A percentile compares a stretch with the other conserved stretches of the same genome.
These are phyloP conservation scores for Bombardia bombarda DNA, from an alignment of 495 filamentous ascomycete genomes.

Conservation along the genomic window DNA sequence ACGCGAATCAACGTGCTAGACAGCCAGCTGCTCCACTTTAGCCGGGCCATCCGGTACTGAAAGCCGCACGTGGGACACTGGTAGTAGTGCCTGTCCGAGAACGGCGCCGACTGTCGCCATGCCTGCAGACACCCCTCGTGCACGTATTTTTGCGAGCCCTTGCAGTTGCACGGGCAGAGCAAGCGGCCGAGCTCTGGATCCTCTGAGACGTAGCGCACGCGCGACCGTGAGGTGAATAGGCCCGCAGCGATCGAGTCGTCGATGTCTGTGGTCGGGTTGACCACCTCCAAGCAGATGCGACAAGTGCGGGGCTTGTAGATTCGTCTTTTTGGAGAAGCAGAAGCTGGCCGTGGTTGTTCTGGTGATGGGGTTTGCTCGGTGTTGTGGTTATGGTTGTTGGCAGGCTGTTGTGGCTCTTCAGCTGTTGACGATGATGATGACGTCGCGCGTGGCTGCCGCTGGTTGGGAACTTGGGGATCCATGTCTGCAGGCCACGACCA, in stretches of 20 bases:
- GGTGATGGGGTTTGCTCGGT: constrained; percentile 12
- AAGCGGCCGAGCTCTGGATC: constrained; percentile 71
- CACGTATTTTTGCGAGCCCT: constrained; percentile 85
- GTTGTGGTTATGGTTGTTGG: background rate
- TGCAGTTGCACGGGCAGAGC: constrained; percentile 89
- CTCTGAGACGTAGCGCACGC: constrained; percentile 66
- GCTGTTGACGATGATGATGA: background rate
- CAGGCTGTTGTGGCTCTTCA: background rate
- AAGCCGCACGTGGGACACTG: constrained; percentile 86
- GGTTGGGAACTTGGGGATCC: background rate
- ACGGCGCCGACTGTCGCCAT: constrained; percentile 73
- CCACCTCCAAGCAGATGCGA: constrained; percentile 86
- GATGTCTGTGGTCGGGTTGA: constrained; percentile 67
- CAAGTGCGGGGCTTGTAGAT: constrained; percentile 67
- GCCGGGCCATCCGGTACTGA: constrained; percentile 69
- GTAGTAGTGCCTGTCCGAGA: constrained; percentile 65
- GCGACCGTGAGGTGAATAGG: constrained; percentile 53
- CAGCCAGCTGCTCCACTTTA: constrained; percentile 68
- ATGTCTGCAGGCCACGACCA: constrained; percentile 13
- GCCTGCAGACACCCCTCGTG: constrained; percentile 87
- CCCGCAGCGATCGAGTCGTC: constrained; percentile 51
- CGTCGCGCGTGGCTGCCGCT: background rate
- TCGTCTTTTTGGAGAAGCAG: constrained; percentile 25
- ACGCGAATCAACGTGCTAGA: constrained; percentile 58
- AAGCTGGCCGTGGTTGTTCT: constrained; percentile 20